Evolutionary conservation across 495 filamentous ascomycete species (phyloP).

Genomic region (Xylaria curta): DNA sequence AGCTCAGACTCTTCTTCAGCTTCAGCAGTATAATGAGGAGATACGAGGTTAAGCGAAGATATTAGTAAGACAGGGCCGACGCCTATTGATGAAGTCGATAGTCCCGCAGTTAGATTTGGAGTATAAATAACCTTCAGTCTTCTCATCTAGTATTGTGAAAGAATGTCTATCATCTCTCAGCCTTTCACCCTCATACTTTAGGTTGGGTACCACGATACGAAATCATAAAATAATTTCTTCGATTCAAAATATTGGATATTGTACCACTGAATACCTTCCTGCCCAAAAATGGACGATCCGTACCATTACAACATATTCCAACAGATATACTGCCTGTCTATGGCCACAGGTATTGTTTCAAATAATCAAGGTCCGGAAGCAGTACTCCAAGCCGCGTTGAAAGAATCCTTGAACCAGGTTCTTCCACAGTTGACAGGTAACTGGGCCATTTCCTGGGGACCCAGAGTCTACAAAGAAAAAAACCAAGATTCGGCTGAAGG

Average conservation of each 20-base stretch:
- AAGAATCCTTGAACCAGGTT: not conserved
- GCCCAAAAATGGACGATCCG: not conserved
- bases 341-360: conserved; percentile 1
- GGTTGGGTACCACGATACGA: not conserved
- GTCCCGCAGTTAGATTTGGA: not conserved
- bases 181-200: not conserved
- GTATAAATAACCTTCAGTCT: not conserved
- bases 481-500: not conserved
- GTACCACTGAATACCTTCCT: not conserved
- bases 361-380: not conserved
- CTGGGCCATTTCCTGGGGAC: conserved; percentile 6
- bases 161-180: not conserved
- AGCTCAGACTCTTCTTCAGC: not conserved
- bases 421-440: conserved; percentile 4
- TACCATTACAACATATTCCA: conserved; percentile 19
- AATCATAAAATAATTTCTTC: not conserved
- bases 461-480: not conserved
- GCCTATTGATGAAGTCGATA: not conserved
- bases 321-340: conserved; percentile 17
- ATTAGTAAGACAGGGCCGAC: not conserved
- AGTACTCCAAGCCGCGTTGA: not conserved
- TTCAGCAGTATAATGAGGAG: not conserved
- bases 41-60: not conserved
- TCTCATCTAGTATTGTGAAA: not conserved
- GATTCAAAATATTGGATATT: not conserved